A percentile compares a stretch with the other conserved stretches of the same genome.
These are phyloP conservation scores for Apophysomyces ossiformis DNA, from an alignment of 371 early-diverging fungal species.

Conservation along the genomic window DNA sequence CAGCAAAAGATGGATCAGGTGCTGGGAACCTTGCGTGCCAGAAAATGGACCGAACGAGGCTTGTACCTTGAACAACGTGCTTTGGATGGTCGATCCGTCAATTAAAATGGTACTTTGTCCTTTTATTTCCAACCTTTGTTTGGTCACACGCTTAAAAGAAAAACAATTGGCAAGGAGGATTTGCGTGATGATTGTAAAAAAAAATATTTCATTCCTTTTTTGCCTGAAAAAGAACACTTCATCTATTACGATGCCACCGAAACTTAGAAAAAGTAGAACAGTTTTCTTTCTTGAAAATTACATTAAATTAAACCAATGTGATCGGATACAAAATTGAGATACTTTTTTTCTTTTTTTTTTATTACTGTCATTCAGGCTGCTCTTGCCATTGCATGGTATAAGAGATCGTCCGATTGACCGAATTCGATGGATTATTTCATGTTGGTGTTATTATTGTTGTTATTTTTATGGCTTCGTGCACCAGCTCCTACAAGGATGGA, in stretches of 20 bases:
- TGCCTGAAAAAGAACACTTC: no score
- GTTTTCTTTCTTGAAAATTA: no score
- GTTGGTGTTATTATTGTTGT: no score
- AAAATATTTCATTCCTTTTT: background rate
- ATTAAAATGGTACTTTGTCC: background rate
- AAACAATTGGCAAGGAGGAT: background rate
- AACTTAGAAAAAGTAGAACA: no score
- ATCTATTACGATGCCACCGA: no score
- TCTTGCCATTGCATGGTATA: no score
- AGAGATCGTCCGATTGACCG: no score
- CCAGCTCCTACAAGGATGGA: conserved; percentile 19
- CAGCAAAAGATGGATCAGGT: conserved; percentile 53
- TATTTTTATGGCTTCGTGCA: background rate
- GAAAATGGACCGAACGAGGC: conserved; percentile 39
- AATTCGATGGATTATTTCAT: no score
- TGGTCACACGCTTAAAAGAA: background rate
- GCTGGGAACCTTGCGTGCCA: conserved; percentile 25
- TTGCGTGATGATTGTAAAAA: background rate
- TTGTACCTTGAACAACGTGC: conserved; percentile 46
- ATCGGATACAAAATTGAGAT: no score
- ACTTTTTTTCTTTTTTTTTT: no score
- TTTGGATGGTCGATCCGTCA: conserved; percentile 15
- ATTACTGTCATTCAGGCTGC: no score
- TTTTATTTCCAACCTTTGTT: background rate
- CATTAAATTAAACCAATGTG: no score